phyloP scores from a whole-genome alignment of 2,329 filamentous ascomycete genomes.

The Beauveria sp. region DNA sequence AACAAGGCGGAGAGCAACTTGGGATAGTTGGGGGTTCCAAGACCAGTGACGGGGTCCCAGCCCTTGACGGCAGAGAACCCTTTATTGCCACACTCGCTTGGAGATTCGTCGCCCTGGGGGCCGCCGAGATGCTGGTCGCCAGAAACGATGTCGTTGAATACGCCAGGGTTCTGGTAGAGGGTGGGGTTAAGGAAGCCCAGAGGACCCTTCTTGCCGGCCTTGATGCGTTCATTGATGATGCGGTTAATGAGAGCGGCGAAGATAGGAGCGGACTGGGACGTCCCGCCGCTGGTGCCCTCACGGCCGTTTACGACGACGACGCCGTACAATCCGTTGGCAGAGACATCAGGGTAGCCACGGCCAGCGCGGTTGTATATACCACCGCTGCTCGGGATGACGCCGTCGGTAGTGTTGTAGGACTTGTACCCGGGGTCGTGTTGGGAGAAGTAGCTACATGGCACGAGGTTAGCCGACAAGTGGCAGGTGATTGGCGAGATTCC shows the following conservation, averaged over 20 bases:
- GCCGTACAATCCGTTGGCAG: constrained; percentile 38
- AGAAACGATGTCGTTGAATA: neutral
- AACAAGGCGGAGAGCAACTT: neutral
- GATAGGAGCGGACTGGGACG: constrained; percentile 15
- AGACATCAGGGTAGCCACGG: constrained; percentile 25
- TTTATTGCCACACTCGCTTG: neutral
- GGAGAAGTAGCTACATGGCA: constrained; percentile 22
- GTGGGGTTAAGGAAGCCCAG: constrained; percentile 25
- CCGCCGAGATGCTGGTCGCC: constrained; percentile 1
- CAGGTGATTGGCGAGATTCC: neutral
- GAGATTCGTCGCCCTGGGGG: neutral
- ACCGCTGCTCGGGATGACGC: neutral
- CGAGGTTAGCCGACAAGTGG: neutral
- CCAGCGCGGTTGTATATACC: constrained; percentile 5
- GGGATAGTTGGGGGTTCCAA: constrained; percentile 12
- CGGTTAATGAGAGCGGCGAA: constrained; percentile 15
- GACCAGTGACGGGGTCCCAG: constrained; percentile 7
- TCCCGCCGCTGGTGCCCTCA: neutral
- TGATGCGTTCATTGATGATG: constrained; percentile 14
- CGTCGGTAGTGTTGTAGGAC: neutral
- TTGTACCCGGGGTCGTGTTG: constrained; percentile 23
- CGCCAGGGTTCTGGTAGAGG: constrained; percentile 6
- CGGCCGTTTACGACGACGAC: constrained; percentile 29
- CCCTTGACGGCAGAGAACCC: constrained; percentile 4
- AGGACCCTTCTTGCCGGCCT: constrained; percentile 25